Evolutionary conservation across 306 rosid species (phyloP).

Genomic region (Cucumis hystrix): DNA sequence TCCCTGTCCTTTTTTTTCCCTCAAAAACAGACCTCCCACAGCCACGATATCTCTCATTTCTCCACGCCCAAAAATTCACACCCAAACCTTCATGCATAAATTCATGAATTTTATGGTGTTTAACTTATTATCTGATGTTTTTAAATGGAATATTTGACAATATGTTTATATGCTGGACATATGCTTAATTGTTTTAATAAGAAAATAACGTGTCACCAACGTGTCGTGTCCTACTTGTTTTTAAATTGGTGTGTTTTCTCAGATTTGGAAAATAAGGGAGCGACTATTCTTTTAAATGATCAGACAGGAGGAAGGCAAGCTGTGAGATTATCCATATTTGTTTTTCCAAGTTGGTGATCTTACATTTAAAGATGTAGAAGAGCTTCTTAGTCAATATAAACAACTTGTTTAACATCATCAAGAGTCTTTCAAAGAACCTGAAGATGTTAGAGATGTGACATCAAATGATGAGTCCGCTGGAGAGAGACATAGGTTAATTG

Average conservation of each 20-base stretch:
- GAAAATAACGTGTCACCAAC: no score
- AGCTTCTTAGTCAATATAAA: conserved; percentile 69
- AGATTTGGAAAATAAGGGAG: conserved; percentile 44
- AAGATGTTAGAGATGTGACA: conserved; percentile 18
- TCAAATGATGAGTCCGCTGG: conserved; percentile 23
- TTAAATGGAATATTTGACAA: no score
- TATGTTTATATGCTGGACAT: no score
- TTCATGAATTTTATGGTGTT: no score
- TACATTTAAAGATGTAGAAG: conserved; percentile 60
- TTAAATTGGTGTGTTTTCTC: conserved; percentile 11
- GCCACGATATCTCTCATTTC: no score
- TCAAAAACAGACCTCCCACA: no score
- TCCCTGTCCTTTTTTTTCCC: no score
- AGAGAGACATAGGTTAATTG: conserved; percentile 16
- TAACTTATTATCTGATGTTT: no score
- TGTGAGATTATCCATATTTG: conserved; percentile 19
- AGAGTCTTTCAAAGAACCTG: conserved; percentile 29
- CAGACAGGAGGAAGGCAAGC: conserved; percentile 44
- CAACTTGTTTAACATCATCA: conserved; percentile 44
- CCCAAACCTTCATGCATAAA: no score
- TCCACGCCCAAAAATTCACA: no score
- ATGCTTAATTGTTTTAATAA: no score
- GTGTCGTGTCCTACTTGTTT: no score
- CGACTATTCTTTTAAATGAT: conserved; percentile 49
- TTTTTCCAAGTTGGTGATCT: conserved; percentile 25